Base-by-base conservation (phyloP, 805 yeast species). In the Candida oleophila region DNA sequence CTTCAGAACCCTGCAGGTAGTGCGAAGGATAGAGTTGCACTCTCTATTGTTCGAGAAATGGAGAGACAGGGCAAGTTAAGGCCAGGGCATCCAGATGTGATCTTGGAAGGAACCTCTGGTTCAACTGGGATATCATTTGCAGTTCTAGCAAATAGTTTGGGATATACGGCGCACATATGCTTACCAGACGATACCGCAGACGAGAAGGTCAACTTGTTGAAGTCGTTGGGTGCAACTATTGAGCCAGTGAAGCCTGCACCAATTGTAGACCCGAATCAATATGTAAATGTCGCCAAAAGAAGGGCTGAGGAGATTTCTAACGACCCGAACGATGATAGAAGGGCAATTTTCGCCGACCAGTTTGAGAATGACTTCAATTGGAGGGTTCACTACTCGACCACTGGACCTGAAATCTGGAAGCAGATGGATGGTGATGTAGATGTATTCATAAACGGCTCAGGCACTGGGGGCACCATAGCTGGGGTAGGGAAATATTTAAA, bases 401-500 rank as follows among this genome's bases (percentile, higher is more conserved):
- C 99, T 0, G 98, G 96, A 0, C 97, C 98, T 1, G 99, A 92
- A 59, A 88, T 92, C n/a, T 86, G 78, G 73, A 51, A 65, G 18
- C 98, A 94, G 61, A 74, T 85, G 71, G 69, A 77, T 8, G 82
- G 83, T 12, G 52, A 69, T 1, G 57, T 92, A 7, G 95, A 89
- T 61, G 83, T 75, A 42, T 90, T 92, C 62, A 82, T 94, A 37
- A 79, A 92, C 2, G 98, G 98, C 0, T 87, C 96, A 30, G 99
- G 99, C 9, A 92, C 99, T 0, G 99, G 96, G 68, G 99, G 99
- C 47, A 94, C 99, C 1, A 89, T 92, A 40, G 75, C 96, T n/a
- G 99, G 99, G 46, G 90, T 90, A 22, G 80, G 96, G 2, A 76
- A 76, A 49, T 94, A 75, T 65, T 73, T 92, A 56, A 87, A 87